Evolutionary conservation across 2,329 filamentous ascomycete species (phyloP).

Genomic region (Aspergillus floridensis): DNA sequence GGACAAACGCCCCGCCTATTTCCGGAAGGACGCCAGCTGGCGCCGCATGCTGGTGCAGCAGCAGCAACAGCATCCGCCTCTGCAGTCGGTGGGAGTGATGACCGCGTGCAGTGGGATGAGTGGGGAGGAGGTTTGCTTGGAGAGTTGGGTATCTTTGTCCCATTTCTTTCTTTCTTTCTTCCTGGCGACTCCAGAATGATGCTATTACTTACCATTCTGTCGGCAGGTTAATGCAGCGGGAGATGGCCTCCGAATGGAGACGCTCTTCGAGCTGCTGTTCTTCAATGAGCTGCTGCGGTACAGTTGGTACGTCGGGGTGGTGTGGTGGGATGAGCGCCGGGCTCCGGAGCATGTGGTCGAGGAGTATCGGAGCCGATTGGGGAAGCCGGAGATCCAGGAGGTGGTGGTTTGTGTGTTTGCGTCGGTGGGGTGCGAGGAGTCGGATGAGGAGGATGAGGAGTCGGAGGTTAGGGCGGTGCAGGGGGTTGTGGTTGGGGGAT

Average conservation of each 20-base stretch:
- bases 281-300: too few relatives aligned
- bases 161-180: too few relatives aligned
- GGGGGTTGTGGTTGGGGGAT: not conserved
- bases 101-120: not conserved
- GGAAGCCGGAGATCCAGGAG: not conserved
- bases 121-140: not conserved
- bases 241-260: too few relatives aligned
- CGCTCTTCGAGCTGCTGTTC: too few relatives aligned
- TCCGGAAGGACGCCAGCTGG: not conserved
- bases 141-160: not conserved
- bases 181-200: too few relatives aligned
- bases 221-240: too few relatives aligned
- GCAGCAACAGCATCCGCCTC: not conserved
- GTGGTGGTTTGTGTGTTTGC: not conserved
- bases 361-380: not conserved
- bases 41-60: not conserved
- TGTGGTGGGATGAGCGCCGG: too few relatives aligned
- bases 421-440: not conserved
- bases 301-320: too few relatives aligned
- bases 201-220: too few relatives aligned
- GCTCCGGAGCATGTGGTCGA: not conserved
- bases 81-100: not conserved
- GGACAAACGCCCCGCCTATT: not conserved
- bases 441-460: not conserved
- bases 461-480: not conserved